Evolutionary conservation across 768 basidiomycete genomes (phyloP).

Genomic region (Tulasnella sp.): DNA sequence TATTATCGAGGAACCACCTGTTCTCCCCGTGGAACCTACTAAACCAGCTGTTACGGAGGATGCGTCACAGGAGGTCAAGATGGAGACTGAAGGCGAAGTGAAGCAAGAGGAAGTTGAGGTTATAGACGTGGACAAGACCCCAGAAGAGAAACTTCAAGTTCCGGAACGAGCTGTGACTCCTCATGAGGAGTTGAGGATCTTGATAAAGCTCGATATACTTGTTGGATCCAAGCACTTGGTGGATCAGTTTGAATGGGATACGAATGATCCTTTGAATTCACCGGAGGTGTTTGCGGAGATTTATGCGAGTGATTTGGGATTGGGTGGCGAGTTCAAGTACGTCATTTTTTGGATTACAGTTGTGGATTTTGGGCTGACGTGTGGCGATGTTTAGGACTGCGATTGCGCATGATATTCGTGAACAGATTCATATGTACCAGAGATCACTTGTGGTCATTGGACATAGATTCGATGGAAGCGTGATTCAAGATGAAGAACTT

Average conservation of each 20-base stretch:
- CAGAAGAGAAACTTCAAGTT: conserved; percentile 48
- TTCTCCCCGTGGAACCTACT: conserved; percentile 10
- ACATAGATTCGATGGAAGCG: conserved; percentile 66
- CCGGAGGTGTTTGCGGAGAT: conserved; percentile 89
- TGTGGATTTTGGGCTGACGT: not conserved
- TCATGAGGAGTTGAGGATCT: conserved; percentile 79
- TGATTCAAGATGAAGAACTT: conserved; percentile 81
- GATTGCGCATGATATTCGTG: conserved; percentile 88
- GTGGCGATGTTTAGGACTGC: conserved; percentile 51
- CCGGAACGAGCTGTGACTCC: conserved; percentile 35
- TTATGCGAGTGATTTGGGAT: conserved; percentile 74
- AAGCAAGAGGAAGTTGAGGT: conserved; percentile 19
- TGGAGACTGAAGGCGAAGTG: conserved; percentile 6
- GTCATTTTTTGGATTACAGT: conserved; percentile 22
- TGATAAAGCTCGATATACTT: conserved; percentile 94
- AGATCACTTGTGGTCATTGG: conserved; percentile 85
- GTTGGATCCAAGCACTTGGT: conserved; percentile 85
- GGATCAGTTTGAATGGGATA: conserved; percentile 97
- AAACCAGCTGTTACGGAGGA: conserved; percentile 16
- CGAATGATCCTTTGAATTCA: conserved; percentile 62
- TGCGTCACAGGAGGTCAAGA: conserved; percentile 22
- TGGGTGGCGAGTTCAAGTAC: conserved; percentile 86
- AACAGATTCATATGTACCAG: conserved; percentile 85
- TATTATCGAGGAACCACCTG: conserved; percentile 19
- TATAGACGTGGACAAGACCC: conserved; percentile 19